A percentile compares a stretch with the other conserved stretches of the same genome.
Conservation (phyloP, 129 eudicot genomes). For the Arctium minus region DNA sequence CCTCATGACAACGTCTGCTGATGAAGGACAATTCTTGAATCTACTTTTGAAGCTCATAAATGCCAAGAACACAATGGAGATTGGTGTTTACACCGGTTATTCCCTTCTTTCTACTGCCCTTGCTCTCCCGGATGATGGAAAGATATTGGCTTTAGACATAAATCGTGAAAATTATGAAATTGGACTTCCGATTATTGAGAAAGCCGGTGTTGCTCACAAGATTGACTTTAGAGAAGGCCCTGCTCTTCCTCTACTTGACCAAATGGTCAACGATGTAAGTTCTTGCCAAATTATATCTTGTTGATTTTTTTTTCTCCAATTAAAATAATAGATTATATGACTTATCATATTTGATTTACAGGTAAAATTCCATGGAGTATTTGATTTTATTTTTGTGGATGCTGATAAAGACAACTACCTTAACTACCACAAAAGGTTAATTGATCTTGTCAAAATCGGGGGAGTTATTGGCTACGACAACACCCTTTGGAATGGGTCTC, state of each 20-base stretch:
- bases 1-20: constrained; percentile 42
- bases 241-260: constrained; percentile 65
- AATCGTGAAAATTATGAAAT: constrained; percentile 56
- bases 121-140: constrained; percentile 43
- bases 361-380: constrained; percentile 29
- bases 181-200: constrained; percentile 52
- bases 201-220: constrained; percentile 63
- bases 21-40: constrained; percentile 45
- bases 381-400: constrained; percentile 36
- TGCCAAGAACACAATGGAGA: constrained; percentile 39
- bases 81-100: constrained; percentile 44
- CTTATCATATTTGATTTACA: not conserved
- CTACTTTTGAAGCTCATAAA: constrained; percentile 34
- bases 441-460: constrained; percentile 36
- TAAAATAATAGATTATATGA: too few relatives aligned
- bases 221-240: constrained; percentile 64
- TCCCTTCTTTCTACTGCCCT: constrained; percentile 48
- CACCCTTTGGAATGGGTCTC: constrained; percentile 36
- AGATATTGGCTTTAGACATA: constrained; percentile 57
- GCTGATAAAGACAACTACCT: constrained; percentile 38
- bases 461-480: constrained; percentile 44
- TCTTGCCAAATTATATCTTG: too few relatives aligned
- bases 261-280: constrained; percentile 52
- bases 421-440: constrained; percentile 36
- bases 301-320: too few relatives aligned